Evolutionary conservation across 1,139 yeast genomes (phyloP).

Genomic region (Yamadazyma sp.): DNA sequence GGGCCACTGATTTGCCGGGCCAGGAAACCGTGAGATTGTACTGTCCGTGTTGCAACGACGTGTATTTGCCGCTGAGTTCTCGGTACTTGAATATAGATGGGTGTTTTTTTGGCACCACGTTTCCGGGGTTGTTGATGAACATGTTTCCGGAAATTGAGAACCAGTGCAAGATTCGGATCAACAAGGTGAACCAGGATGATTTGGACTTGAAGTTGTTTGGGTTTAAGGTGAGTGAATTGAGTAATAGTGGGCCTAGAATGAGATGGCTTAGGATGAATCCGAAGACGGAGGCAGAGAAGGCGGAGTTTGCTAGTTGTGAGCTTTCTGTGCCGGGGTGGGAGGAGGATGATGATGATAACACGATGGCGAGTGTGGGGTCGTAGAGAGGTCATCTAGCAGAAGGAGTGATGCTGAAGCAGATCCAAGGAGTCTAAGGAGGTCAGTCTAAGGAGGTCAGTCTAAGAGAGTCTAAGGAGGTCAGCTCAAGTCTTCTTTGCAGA

Average conservation of each 20-base stretch:
- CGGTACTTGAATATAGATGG: conserved; percentile 90
- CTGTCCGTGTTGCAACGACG: conserved; percentile 93
- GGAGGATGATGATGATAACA: conserved; percentile 38
- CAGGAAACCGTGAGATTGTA: conserved; percentile 87
- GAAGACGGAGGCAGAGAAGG: conserved; percentile 52
- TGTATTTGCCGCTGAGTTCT: conserved; percentile 83
- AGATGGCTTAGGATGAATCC: conserved; percentile 88
- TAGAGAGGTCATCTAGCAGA: no score
- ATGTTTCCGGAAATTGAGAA: conserved; percentile 80
- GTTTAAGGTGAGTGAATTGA: conserved; percentile 72
- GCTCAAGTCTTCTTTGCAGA: no score
- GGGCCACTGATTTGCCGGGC: conserved; percentile 88
- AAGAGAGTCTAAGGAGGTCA: no score
- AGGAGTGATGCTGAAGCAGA: no score
- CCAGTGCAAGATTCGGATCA: conserved; percentile 48
- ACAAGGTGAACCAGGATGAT: conserved; percentile 51
- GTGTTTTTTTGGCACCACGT: conserved; percentile 94
- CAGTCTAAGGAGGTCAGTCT: no score
- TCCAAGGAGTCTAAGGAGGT: no score
- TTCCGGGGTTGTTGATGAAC: conserved; percentile 87
- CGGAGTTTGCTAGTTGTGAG: conserved; percentile 64
- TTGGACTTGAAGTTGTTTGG: conserved; percentile 85
- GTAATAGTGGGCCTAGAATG: conserved; percentile 90
- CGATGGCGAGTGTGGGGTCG: conserved; percentile 46
- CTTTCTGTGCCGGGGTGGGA: conserved; percentile 52